A percentile compares a stretch with the other conserved stretches of the same genome.
phyloP scores from a whole-genome alignment of 768 basidiomycete species.

The Rhodotorula diobovata region DNA sequence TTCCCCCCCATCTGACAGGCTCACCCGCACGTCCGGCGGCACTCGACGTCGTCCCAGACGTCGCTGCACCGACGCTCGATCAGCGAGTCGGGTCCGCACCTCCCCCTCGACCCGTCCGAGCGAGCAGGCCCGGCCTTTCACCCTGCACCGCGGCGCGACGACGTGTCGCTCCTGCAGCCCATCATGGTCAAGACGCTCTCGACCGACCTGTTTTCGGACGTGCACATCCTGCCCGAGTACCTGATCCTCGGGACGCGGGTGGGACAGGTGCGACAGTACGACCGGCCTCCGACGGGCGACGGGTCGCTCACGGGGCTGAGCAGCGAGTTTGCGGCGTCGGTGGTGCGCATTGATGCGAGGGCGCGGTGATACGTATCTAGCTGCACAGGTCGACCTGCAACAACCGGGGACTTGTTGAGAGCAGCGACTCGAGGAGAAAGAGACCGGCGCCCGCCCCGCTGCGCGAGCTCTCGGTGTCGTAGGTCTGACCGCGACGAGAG shows the following conservation, averaged over 20 bases:
- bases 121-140: slow-evolving; percentile 55
- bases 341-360: slow-evolving; percentile 27
- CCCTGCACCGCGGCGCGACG: slow-evolving; percentile 81
- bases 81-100: slow-evolving; percentile 55
- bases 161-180: slow-evolving; percentile 60
- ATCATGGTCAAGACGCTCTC: slow-evolving; percentile 69
- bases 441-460: too few species aligned
- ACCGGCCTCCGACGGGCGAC: slow-evolving; percentile 41
- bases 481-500: too few species aligned
- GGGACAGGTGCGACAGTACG: slow-evolving; percentile 77
- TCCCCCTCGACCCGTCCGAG: slow-evolving; percentile 48
- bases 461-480: too few species aligned
- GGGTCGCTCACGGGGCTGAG: slow-evolving; percentile 4
- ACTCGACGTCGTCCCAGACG: slow-evolving; percentile 59
- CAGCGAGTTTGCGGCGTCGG: slow-evolving; percentile 29
- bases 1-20: slow-evolving; percentile 56
- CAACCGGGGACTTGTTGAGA: too few species aligned
- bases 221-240: slow-evolving; percentile 72
- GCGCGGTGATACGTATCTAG: slow-evolving; percentile 14
- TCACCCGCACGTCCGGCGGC: slow-evolving; percentile 75
- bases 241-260: slow-evolving; percentile 72
- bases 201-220: slow-evolving; percentile 65
- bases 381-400: too few species aligned
- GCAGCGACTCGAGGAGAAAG: too few species aligned
- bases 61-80: slow-evolving; percentile 54